Conservation (phyloP, 345 rosid genomes). For the Linum trigynum region DNA sequence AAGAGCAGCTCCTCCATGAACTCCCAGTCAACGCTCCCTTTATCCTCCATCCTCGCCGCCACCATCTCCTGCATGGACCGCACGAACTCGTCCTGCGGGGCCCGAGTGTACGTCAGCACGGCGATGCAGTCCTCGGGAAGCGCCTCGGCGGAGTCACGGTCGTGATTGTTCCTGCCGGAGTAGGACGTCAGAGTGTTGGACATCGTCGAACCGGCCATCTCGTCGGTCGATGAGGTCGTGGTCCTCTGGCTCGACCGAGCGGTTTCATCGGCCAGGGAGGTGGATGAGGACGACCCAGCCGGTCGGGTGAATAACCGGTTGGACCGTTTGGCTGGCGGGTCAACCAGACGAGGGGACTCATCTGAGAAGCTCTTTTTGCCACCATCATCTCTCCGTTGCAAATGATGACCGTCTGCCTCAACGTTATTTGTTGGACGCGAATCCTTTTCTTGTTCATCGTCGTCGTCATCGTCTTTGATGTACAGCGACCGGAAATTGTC, state of each 20-base stretch:
- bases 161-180: neutral
- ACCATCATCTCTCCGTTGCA: slow-evolving; percentile 1
- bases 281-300: slow-evolving; percentile 22
- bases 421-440: neutral
- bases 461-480: slow-evolving; percentile 31
- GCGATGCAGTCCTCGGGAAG: slow-evolving; percentile 58
- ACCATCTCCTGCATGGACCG: slow-evolving; percentile 75
- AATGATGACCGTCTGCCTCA: slow-evolving; percentile 4
- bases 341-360: slow-evolving; percentile 31
- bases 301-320: slow-evolving; percentile 38
- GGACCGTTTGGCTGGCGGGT: slow-evolving; percentile 28
- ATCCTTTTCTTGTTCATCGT: neutral
- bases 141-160: neutral
- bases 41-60: slow-evolving; percentile 33
- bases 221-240: slow-evolving; percentile 14
- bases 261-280: slow-evolving; percentile 20
- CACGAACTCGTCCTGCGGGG: slow-evolving; percentile 54
- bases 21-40: slow-evolving; percentile 56
- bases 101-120: slow-evolving; percentile 33
- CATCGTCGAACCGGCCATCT: slow-evolving; percentile 27
- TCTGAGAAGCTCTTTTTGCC: slow-evolving; percentile 4
- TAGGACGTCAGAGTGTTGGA: neutral
- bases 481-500: slow-evolving; percentile 85
- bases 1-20: slow-evolving; percentile 76
- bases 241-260: slow-evolving; percentile 32